Percentiles rank a stretch among this genome's conserved stretches.
phyloP scores from a whole-genome alignment of 2,329 filamentous ascomycete genomes.

The Pyrenophora teres region DNA sequence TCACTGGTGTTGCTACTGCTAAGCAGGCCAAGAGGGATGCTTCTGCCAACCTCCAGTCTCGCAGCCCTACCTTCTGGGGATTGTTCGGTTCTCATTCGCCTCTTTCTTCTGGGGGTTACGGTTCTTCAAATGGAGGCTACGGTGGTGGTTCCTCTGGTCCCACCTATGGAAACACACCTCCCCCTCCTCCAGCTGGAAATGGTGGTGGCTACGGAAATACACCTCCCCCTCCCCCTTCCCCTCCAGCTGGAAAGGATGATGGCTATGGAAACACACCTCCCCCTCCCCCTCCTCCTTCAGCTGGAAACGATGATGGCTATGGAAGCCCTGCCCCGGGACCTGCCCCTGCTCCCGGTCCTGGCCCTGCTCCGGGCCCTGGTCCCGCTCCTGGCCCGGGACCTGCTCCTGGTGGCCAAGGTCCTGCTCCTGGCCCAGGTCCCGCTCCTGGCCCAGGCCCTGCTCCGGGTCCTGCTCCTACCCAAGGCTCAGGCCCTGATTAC shows the following conservation, averaged over 20 bases:
- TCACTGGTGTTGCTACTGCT: slow-evolving; percentile 17
- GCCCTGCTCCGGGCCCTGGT: no score
- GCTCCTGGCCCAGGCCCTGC: neutral
- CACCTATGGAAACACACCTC: no score
- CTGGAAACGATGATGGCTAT: neutral
- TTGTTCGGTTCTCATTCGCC: neutral
- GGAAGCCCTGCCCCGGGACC: neutral
- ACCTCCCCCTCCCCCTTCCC: no score
- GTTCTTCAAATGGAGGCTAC: no score
- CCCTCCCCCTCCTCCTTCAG: no score
- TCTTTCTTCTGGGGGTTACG: neutral
- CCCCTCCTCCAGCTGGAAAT: no score
- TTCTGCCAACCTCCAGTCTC: slow-evolving; percentile 5
- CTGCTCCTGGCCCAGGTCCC: neutral
- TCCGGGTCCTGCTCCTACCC: slow-evolving; percentile 1
- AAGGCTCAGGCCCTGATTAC: no score
- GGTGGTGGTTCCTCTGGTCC: no score
- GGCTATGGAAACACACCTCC: no score
- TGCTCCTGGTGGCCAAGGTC: neutral
- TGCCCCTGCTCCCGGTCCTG: neutral
- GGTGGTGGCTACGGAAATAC: no score
- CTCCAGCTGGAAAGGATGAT: no score
- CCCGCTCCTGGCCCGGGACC: no score
- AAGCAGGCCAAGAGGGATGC: slow-evolving; percentile 19
- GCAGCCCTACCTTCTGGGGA: slow-evolving; percentile 9